These are phyloP conservation scores for Prillingera fragicola DNA, from an alignment of 1,284 basidiomycete species.

Conservation along the genomic window DNA sequence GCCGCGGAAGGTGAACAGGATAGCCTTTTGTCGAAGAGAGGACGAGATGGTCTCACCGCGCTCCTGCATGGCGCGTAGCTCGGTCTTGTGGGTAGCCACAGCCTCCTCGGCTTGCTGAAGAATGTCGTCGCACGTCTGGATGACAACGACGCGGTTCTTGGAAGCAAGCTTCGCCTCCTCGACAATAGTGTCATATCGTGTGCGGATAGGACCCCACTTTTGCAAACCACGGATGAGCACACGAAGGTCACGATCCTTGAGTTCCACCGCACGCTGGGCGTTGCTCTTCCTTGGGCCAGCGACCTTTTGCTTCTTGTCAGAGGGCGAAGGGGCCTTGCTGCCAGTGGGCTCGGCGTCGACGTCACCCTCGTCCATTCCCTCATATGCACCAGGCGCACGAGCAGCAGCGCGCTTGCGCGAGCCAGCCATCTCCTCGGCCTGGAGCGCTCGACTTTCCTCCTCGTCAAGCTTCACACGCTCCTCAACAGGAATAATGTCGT, in stretches of 20 bases:
- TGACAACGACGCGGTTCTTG: slow-evolving; percentile 91
- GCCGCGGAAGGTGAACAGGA: slow-evolving; percentile 81
- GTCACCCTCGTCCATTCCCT: slow-evolving; percentile 83
- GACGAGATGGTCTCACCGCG: slow-evolving; percentile 68
- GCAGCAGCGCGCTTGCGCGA: slow-evolving; percentile 77
- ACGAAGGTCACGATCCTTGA: slow-evolving; percentile 92
- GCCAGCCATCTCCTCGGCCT: slow-evolving; percentile 53
- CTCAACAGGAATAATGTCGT: slow-evolving; percentile 95
- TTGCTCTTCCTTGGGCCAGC: slow-evolving; percentile 53
- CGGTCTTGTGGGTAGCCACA: slow-evolving; percentile 74
- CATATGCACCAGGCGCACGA: slow-evolving; percentile 63
- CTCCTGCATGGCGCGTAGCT: slow-evolving; percentile 67
- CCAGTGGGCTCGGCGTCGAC: slow-evolving; percentile 54
- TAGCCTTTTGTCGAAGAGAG: slow-evolving; percentile 63
- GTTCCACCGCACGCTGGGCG: slow-evolving; percentile 87
- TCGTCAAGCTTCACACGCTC: slow-evolving; percentile 81
- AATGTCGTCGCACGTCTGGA: slow-evolving; percentile 88
- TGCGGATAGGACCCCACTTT: slow-evolving; percentile 94
- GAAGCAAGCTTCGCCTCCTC: slow-evolving; percentile 85
- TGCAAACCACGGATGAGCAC: slow-evolving; percentile 92
- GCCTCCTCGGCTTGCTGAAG: slow-evolving; percentile 78
- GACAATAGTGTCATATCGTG: slow-evolving; percentile 90
- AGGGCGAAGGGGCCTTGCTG: slow-evolving; percentile 50
- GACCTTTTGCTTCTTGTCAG: slow-evolving; percentile 38
- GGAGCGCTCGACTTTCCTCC: slow-evolving; percentile 56